Percentiles rank a stretch among this genome's conserved stretches.
These are phyloP conservation scores for Silene vulgaris DNA, from an alignment of 179 eudicot species.

Conservation along the genomic window DNA sequence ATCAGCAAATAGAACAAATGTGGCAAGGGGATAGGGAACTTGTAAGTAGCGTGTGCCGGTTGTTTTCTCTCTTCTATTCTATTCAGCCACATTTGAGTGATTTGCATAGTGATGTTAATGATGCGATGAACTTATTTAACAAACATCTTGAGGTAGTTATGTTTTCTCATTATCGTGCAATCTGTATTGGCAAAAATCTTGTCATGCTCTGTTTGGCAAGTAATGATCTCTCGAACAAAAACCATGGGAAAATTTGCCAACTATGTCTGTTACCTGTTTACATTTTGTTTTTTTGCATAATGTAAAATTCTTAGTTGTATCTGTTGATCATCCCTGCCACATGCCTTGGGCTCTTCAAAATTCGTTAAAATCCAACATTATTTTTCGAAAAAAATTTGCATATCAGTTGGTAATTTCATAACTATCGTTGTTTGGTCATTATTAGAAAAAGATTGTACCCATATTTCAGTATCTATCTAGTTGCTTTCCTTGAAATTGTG, in stretches of 20 bases:
- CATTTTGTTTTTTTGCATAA: neutral
- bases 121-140: neutral
- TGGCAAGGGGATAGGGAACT: constrained; percentile 55
- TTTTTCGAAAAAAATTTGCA: neutral
- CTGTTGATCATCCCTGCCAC: neutral
- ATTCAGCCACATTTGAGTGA: neutral
- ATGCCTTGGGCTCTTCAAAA: neutral
- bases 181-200: neutral
- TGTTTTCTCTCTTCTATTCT: constrained; percentile 4
- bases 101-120: neutral
- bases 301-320: neutral
- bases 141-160: too few species aligned
- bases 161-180: neutral
- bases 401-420: neutral
- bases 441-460: neutral
- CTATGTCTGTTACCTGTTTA: too few species aligned
- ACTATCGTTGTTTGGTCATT: neutral
- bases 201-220: neutral
- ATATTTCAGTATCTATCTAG: neutral
- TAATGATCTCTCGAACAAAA: neutral
- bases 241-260: neutral
- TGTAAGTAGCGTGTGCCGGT: constrained; percentile 38
- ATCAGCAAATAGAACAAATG: constrained; percentile 55
- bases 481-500: neutral
- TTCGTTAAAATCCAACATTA: neutral